Evolutionary conservation across 2,329 filamentous ascomycete species (phyloP).

Genomic region (Metarhizium album): DNA sequence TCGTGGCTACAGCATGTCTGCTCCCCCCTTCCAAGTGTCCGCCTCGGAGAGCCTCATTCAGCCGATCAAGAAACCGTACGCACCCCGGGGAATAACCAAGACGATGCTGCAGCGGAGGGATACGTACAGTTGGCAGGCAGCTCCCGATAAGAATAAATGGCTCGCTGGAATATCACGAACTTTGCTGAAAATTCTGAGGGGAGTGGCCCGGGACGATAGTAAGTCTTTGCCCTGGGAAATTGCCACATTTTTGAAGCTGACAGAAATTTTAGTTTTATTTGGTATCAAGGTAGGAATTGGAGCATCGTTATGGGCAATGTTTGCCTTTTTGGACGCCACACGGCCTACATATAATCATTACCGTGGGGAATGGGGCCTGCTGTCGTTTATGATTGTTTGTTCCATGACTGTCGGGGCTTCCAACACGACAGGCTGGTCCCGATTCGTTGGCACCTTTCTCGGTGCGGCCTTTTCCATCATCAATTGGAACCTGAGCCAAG

Average conservation of each 20-base stretch:
- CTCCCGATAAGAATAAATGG: slow-evolving; percentile 28
- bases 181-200: slow-evolving; percentile 30
- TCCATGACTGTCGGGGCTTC: slow-evolving; percentile 90
- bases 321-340: slow-evolving; percentile 66
- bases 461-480: slow-evolving; percentile 63
- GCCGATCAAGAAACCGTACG: slow-evolving; percentile 34
- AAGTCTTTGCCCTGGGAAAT: slow-evolving; percentile 11
- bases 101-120: slow-evolving; percentile 34
- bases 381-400: slow-evolving; percentile 92
- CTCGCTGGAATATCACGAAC: slow-evolving; percentile 30
- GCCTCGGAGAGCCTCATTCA: slow-evolving; percentile 27
- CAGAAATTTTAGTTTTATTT: slow-evolving; percentile 41
- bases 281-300: slow-evolving; percentile 83
- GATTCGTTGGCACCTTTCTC: slow-evolving; percentile 71
- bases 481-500: slow-evolving; percentile 64
- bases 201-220: slow-evolving; percentile 38
- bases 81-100: slow-evolving; percentile 39
- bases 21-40: slow-evolving; percentile 12
- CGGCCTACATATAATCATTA: slow-evolving; percentile 69
- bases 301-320: slow-evolving; percentile 71
- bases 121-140: slow-evolving; percentile 37
- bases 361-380: slow-evolving; percentile 87
- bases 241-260: slow-evolving; percentile 5
- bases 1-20: slow-evolving; percentile 7
- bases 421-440: slow-evolving; percentile 75